Evolutionary conservation across 2,329 filamentous ascomycete genomes (phyloP).

Genomic region (Alternaria dauci): DNA sequence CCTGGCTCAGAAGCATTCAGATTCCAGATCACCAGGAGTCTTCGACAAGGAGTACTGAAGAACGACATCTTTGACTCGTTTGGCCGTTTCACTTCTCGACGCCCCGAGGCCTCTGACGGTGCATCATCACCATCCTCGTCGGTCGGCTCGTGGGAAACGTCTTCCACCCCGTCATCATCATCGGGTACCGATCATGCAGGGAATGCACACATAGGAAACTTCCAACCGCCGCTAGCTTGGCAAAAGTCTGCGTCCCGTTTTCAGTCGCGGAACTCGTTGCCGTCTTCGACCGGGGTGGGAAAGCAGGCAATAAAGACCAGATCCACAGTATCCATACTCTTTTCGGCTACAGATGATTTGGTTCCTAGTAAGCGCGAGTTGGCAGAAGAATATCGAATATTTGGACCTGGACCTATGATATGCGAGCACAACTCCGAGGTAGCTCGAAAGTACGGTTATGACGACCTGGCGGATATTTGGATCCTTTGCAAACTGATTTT

Average conservation of each 20-base stretch:
- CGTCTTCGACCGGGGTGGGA: conserved; percentile 41
- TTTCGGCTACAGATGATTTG: conserved; percentile 66
- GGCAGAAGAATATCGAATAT: conserved; percentile 81
- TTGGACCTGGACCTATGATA: conserved; percentile 80
- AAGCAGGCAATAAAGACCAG: conserved; percentile 58
- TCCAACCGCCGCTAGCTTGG: conserved; percentile 62
- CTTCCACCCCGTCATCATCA: conserved; percentile 50
- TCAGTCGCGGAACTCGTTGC: conserved; percentile 59
- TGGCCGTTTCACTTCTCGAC: conserved; percentile 55
- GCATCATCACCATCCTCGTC: conserved; percentile 41
- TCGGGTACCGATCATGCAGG: conserved; percentile 52
- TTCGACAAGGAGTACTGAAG: conserved; percentile 38
- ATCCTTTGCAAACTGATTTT: conserved; percentile 79
- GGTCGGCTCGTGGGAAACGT: conserved; percentile 46
- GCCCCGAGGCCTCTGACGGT: conserved; percentile 32
- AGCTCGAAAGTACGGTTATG: conserved; percentile 73
- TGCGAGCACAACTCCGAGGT: conserved; percentile 85
- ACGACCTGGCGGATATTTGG: conserved; percentile 84
- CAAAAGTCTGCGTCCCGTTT: conserved; percentile 63
- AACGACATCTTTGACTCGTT: conserved; percentile 70
- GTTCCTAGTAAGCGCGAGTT: conserved; percentile 82
- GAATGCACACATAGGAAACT: conserved; percentile 53
- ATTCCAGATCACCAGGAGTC: conserved; percentile 39
- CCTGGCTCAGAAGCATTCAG: conserved; percentile 30
- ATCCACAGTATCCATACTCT: conserved; percentile 77